phyloP scores from a whole-genome alignment of 768 basidiomycete genomes.

The Boletus speciosus region DNA sequence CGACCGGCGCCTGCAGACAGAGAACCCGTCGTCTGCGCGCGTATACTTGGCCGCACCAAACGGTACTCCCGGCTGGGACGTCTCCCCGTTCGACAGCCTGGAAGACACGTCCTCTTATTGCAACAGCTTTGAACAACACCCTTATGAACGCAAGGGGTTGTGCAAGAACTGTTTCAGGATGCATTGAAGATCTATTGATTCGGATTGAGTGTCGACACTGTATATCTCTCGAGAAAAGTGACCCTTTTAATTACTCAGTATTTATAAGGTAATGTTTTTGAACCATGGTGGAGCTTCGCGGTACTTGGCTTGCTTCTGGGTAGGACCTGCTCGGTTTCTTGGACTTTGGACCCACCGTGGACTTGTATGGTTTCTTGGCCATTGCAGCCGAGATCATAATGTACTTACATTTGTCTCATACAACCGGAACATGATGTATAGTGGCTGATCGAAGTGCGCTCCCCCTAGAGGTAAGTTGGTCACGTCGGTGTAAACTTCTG shows the following conservation, averaged over 20 bases:
- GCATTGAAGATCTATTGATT: slow-evolving; percentile 33
- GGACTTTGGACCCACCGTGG: not conserved
- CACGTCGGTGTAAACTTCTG: no score
- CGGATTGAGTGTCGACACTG: not conserved
- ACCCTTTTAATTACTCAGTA: slow-evolving; percentile 1
- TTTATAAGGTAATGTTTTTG: not conserved
- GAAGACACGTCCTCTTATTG: slow-evolving; percentile 48
- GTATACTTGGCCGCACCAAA: slow-evolving; percentile 30
- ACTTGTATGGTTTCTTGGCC: not conserved
- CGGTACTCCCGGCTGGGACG: slow-evolving; percentile 36
- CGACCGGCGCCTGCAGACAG: slow-evolving; percentile 32
- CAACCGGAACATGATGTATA: no score
- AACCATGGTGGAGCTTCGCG: not conserved
- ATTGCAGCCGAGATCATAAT: not conserved
- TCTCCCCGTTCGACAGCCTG: slow-evolving; percentile 66
- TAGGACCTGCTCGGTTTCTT: not conserved
- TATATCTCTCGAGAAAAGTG: no score
- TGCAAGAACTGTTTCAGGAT: slow-evolving; percentile 65
- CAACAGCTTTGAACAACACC: slow-evolving; percentile 59
- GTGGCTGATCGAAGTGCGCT: no score
- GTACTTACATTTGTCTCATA: not conserved
- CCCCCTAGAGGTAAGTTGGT: no score
- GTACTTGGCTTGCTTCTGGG: not conserved
- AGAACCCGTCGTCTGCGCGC: slow-evolving; percentile 13
- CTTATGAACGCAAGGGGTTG: slow-evolving; percentile 60